Base-by-base conservation (phyloP, 352 stramenopile genomes). In the Globisporangium middletonii region DNA sequence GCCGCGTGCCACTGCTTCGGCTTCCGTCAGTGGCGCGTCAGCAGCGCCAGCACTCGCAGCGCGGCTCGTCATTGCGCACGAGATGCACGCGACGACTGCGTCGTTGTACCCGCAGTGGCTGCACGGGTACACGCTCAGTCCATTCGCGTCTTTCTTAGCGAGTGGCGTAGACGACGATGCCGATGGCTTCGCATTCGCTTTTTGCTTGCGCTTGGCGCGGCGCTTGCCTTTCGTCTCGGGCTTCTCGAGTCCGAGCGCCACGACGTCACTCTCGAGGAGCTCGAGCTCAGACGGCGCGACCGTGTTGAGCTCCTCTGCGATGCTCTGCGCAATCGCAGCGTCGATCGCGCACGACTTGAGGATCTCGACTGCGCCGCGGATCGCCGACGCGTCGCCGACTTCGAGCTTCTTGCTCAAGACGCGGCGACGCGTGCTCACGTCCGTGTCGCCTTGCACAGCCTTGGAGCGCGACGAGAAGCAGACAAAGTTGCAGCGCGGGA, bases 341-440 rank as follows among this genome's bases (percentile, higher is more conserved):
- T 78, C 67, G 53, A 93, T 77, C 3, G 76, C 79, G 60, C 83
- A 93, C 27, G 80, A 65, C n/a, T 76, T 66, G 26, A 93, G 67
- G 55, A 93, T 93, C 44, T 82, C 64, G 0, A 85, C 65, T 3
- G 83, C 80, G 23, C 80, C 80, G 38, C 78, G 75, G 13, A 91
- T 72, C 0, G 83, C 81, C 0, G 73, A 88, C 13, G 71, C 60
- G 38, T 91, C 81, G 48, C 83, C 80, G 8, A 93, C 75, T 55
- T 93, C 74, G 13, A 93, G 60, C 58, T 91, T 91, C 62, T 91
- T 89, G 62, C 75, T 88, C 18, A 94, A 71, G 23, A 94, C 78
- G 57, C 83, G 81, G 1, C 84, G 74, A 44, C 84, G 75, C 45
- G 66, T 66, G 50, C 75, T 85, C 27, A 94, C 74, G 62, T 92